Evolutionary conservation across 139 green algal genomes (phyloP), one percentile per base, ranked within the genome.

Genomic region (Chlorella sp.): DNA sequence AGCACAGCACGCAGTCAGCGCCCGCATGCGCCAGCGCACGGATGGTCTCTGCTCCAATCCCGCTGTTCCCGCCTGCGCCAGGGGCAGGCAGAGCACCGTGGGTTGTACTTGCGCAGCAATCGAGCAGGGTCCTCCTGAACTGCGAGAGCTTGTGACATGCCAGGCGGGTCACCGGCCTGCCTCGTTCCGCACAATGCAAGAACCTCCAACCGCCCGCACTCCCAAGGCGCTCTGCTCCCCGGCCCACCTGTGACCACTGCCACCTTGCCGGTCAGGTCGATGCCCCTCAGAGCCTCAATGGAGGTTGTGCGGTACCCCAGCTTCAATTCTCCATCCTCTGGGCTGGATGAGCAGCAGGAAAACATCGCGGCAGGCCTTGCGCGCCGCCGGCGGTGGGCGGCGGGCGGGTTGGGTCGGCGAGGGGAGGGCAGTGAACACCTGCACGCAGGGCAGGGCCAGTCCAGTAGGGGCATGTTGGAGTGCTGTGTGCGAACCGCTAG

Each of bases 1-100:
- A 96, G 32, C 92, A 94, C n/a, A 97, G 93, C 14, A 93, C 93
- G 36, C 94, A 93, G 19, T 91, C 66, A 37, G 92, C 95, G 21
- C 94, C 94, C 39, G 95, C 64, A 0, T 30, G 19, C 0, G 78
- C 87, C 61, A 97, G 90, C 7, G 86, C 91, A 60, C 92, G 93
- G 19, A 93, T 93, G 9, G 95, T 95, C 83, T 97, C 94, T 36
- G 93, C 94, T 0, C 96, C 96, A 39, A 97, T 96, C 42, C 93
- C 92, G 81, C 88, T 81, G 68, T 92, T 94, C 18, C 87, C 89
- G 57, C 90, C 90, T 88, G 60, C 61, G 36, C 36, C 28, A 14
- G 11, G 64, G 22, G 64, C 64, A 14, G 64, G 64, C 64, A 71
- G 64, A 26, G 21, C 21, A 28, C 64, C 2, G 24, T 28, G 64